phyloP scores from a whole-genome alignment of 768 basidiomycete genomes.

The Termitomyces sp. region DNA sequence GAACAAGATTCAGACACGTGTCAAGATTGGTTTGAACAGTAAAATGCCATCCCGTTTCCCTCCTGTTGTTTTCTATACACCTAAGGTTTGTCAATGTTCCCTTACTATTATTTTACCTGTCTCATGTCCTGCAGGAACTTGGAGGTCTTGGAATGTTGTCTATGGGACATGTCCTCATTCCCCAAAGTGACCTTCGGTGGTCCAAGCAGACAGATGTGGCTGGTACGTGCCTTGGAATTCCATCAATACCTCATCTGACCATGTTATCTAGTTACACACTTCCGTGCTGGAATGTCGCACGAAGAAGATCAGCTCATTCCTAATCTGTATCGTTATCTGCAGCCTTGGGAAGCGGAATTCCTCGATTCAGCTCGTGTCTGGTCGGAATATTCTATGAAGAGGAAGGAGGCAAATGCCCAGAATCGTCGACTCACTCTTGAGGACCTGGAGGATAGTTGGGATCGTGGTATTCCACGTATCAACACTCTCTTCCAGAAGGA shows the following conservation, averaged over 20 bases:
- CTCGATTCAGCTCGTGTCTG: slow-evolving; percentile 97
- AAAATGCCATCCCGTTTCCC: slow-evolving; percentile 99
- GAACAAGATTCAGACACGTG: slow-evolving; percentile 99
- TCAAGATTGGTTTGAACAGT: slow-evolving; percentile 98
- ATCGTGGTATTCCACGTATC: slow-evolving; percentile 97
- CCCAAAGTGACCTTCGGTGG: slow-evolving; percentile 96
- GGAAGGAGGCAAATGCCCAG: slow-evolving; percentile 99
- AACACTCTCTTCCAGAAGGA: slow-evolving; percentile 99
- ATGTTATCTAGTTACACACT: slow-evolving; percentile 74
- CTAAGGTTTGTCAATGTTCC: slow-evolving; percentile 55
- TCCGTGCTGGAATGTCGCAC: slow-evolving; percentile 98
- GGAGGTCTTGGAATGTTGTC: slow-evolving; percentile 99
- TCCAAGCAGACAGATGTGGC: slow-evolving; percentile 97
- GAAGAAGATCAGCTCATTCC: slow-evolving; percentile 95
- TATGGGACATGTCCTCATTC: slow-evolving; percentile 98
- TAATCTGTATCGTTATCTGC: slow-evolving; percentile 94
- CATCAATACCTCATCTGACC: background rate
- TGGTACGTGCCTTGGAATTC: slow-evolving; percentile 37
- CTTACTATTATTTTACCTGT: background rate
- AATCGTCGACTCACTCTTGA: slow-evolving; percentile 96
- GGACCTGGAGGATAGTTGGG: slow-evolving; percentile 98
- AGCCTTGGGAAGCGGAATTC: slow-evolving; percentile 98
- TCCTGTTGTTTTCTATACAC: slow-evolving; percentile 93
- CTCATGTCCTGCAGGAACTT: slow-evolving; percentile 55
- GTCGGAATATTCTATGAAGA: slow-evolving; percentile 99